These are phyloP conservation scores for Blastobotrys chiropterorum DNA, from an alignment of 805 yeast species.

Conservation along the genomic window DNA sequence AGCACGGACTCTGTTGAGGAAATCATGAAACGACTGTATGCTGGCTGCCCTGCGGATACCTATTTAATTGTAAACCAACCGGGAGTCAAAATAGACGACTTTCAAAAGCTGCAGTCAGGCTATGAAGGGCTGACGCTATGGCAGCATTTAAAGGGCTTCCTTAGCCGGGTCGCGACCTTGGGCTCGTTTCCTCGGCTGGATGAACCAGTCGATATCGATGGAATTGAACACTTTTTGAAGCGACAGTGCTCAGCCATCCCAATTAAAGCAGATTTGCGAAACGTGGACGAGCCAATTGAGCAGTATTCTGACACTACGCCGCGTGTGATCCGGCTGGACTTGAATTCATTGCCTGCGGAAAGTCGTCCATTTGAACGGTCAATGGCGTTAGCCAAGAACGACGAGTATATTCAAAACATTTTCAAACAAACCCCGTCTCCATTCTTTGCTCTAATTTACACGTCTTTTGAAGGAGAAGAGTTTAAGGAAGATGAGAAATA, in stretches of 20 bases:
- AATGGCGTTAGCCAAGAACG: conserved; percentile 35
- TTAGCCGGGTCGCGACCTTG: conserved; percentile 18
- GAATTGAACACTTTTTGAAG: conserved; percentile 37
- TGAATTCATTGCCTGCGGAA: conserved; percentile 43
- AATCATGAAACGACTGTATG: conserved; percentile 30
- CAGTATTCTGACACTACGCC: conserved; percentile 54
- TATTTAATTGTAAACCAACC: conserved; percentile 50
- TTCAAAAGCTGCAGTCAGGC: conserved; percentile 23
- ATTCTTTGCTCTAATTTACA: conserved; percentile 52
- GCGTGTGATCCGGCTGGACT: conserved; percentile 50
- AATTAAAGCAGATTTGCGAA: conserved; percentile 32
- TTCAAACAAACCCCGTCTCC: conserved; percentile 74
- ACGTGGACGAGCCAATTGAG: conserved; percentile 13
- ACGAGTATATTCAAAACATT: conserved; percentile 46
- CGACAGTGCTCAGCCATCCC: conserved; percentile 46
- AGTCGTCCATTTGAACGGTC: conserved; percentile 29
- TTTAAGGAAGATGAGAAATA: conserved; percentile 16
- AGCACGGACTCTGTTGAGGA: conserved; percentile 6
- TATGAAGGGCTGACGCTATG: conserved; percentile 11
- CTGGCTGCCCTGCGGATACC: conserved; percentile 45
- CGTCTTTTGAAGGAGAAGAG: conserved; percentile 34
- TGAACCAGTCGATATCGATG: conserved; percentile 35
- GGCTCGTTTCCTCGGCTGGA: conserved; percentile 24
- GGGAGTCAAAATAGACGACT: conserved; percentile 45
- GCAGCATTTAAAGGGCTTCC: conserved; percentile 17